phyloP scores from a whole-genome alignment of 176 grass and related monocot species.

The Hyparrhenia diplandra region DNA sequence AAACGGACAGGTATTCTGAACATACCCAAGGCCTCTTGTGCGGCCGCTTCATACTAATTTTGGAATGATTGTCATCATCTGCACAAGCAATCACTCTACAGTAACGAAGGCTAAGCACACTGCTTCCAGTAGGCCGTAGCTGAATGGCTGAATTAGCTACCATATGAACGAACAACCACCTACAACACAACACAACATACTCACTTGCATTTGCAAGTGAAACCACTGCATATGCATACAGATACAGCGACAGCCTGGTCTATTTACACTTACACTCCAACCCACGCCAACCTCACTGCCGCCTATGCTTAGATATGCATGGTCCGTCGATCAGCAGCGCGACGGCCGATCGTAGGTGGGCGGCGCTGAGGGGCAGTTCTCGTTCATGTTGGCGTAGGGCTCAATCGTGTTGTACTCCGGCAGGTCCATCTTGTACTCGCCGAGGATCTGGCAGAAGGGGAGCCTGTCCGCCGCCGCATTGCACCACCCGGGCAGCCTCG shows the following conservation, averaged over 20 bases:
- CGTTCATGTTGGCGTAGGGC: constrained; percentile 90
- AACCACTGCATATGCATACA: neutral
- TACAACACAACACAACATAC: neutral
- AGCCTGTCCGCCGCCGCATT: constrained; percentile 46
- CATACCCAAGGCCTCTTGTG: neutral
- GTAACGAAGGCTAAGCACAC: neutral
- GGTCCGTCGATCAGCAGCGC: constrained; percentile 5
- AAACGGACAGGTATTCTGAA: neutral
- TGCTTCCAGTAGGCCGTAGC: neutral
- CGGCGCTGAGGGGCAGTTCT: constrained; percentile 88
- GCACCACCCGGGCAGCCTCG: constrained; percentile 77
- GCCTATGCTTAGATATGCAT: neutral
- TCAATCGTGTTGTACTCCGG: constrained; percentile 90
- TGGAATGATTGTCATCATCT: neutral
- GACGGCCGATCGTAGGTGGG: constrained; percentile 53
- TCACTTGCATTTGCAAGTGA: neutral
- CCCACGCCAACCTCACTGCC: neutral
- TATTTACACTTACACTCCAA: neutral
- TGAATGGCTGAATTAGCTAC: neutral
- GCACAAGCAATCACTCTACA: neutral
- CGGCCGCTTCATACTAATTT: neutral
- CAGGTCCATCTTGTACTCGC: constrained; percentile 85
- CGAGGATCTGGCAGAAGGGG: constrained; percentile 89
- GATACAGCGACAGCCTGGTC: neutral
- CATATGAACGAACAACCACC: neutral